Base-by-base conservation (phyloP, 768 basidiomycete genomes). In the Kwoniella dendrophila region DNA sequence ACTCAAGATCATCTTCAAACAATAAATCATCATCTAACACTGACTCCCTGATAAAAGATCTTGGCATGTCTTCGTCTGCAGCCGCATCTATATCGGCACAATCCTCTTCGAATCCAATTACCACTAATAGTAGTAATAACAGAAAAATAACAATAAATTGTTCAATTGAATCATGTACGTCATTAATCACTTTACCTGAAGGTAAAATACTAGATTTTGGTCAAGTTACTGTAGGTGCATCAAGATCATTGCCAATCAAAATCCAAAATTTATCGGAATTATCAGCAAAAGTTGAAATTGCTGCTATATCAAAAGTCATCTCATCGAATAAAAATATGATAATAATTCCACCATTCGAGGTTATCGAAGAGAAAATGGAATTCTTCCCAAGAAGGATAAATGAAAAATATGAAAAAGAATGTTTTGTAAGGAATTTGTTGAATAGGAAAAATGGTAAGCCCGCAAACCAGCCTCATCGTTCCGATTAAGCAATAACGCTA, bases 371-470 rank as follows among this genome's bases (percentile, higher is more conserved):
- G 57, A 66, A 65, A 49, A 51, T 78, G 36, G 77, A 78, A 24
- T 72, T 78, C 51, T 73, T 75, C 59, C 77, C 77, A n/a, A 58
- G 77, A n/a, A 40, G 77, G 56, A 77, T 76, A 57, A 78, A 78
- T 41, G 69, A 75, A n/a, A 56, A 59, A 29, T 78, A 78, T 40
- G 70, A 70, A 34, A 78, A 78, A 59, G 69, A 78, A 63, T 60
- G 76, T 14, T 73, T 73, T 51, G 72, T 78, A 18, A 62, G 74
- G 45, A 77, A 77, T 51, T 48, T 78, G 54, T 51, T 75, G 36
- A 74, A 78, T 57, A 55, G 75, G 48, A 52, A 64, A 20, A 71
- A 78, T 55, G 73, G n/a, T n/a, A n/a, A n/a, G n/a, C n/a, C 38
- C n/a, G 38, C 38, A 40, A 40, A n/a, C n/a, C n/a, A n/a, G n/a